phyloP scores from a whole-genome alignment of 164 flowering plant genomes.

The Amborella trichopoda region DNA sequence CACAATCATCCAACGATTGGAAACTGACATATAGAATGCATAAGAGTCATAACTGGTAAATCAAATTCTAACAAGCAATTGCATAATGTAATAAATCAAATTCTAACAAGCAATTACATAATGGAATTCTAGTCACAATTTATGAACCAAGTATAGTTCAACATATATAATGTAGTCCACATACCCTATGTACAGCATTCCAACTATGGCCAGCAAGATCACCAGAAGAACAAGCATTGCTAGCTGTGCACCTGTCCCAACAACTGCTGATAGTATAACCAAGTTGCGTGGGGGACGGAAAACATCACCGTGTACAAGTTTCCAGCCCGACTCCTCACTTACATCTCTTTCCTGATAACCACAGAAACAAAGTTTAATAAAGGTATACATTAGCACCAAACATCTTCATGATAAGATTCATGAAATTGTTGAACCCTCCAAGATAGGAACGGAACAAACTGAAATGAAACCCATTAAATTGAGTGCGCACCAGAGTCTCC shows the following conservation, averaged over 20 bases:
- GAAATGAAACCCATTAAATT: too few species aligned
- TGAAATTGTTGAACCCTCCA: neutral
- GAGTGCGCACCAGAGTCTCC: slow-evolving; percentile 59
- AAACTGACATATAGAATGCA: too few species aligned
- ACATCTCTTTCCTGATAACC: slow-evolving; percentile 85
- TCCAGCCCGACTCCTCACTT: slow-evolving; percentile 99
- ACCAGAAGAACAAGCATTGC: slow-evolving; percentile 89
- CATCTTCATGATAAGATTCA: neutral
- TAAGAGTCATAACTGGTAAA: too few species aligned
- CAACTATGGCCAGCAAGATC: slow-evolving; percentile 83
- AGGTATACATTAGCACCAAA: neutral
- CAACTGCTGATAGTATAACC: slow-evolving; percentile 80
- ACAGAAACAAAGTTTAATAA: neutral
- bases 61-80: too few species aligned
- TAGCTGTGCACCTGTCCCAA: slow-evolving; percentile 98
- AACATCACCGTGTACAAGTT: slow-evolving; percentile 99
- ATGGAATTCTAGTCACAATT: too few species aligned
- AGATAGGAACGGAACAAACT: too few species aligned
- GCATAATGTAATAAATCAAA: too few species aligned
- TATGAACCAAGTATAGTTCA: too few species aligned
- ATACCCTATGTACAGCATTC: slow-evolving; percentile 92
- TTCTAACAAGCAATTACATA: too few species aligned
- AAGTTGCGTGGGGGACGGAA: slow-evolving; percentile 75
- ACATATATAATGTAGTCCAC: too few species aligned
- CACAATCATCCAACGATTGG: too few species aligned